Evolutionary conservation across 1,139 yeast genomes (phyloP).

Genomic region (Pichia sp.): DNA sequence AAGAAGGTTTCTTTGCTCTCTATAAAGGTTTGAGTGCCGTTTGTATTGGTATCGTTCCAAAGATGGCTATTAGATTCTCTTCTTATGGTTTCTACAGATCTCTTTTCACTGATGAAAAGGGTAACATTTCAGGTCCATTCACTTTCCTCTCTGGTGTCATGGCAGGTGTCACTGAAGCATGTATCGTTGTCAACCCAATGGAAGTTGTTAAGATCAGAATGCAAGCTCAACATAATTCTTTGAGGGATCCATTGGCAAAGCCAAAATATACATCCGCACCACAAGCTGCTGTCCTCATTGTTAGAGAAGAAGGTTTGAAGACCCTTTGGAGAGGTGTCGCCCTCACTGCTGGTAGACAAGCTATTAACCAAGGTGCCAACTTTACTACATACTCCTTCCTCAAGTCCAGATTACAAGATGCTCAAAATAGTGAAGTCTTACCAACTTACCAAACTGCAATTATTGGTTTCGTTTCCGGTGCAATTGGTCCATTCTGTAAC

Average conservation of each 20-base stretch:
- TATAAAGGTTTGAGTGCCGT: conserved; percentile 98
- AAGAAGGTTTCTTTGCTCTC: conserved; percentile 79
- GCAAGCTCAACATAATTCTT: conserved; percentile 84
- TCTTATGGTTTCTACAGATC: conserved; percentile 86
- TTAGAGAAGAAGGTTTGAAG: conserved; percentile 84
- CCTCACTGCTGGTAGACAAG: conserved; percentile 95
- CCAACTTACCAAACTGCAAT: conserved; percentile 94
- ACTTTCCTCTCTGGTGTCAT: conserved; percentile 93
- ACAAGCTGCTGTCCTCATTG: conserved; percentile 79
- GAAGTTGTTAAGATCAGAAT: conserved; percentile 94
- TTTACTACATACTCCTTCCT: conserved; percentile 90
- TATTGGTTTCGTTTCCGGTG: conserved; percentile 91
- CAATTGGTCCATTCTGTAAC: conserved; percentile 94
- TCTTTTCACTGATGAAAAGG: conserved; percentile 54
- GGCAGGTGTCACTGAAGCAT: conserved; percentile 97
- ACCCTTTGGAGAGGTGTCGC: conserved; percentile 93
- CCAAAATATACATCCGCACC: conserved; percentile 93
- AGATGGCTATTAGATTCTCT: conserved; percentile 95
- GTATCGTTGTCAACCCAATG: conserved; percentile 91
- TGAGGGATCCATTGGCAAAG: conserved; percentile 64
- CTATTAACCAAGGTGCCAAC: conserved; percentile 97
- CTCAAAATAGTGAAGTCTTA: conserved; percentile 57
- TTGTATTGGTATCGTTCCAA: conserved; percentile 94
- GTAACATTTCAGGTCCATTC: conserved; percentile 60
- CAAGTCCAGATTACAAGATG: conserved; percentile 61